phyloP scores from a whole-genome alignment of 2,329 filamentous ascomycete genomes.

The Drechslerella stenobrocha region DNA sequence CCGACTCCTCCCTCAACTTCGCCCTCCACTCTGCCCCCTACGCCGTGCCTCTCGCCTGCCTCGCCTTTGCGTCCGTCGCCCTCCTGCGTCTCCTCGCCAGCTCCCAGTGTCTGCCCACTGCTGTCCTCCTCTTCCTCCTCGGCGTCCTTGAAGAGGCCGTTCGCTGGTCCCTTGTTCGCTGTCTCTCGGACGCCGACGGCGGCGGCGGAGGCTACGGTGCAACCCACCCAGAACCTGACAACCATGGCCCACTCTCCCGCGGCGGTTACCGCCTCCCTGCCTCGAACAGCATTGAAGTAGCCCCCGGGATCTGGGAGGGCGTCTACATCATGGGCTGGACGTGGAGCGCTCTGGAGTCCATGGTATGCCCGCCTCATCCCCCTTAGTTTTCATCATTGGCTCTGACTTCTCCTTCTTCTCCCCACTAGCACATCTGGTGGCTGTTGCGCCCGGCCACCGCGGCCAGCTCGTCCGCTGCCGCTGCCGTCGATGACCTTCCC shows the following conservation, averaged over 20 bases:
- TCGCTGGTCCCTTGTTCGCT: constrained; percentile 29
- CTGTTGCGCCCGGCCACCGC: constrained; percentile 1
- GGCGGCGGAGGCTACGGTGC: constrained; percentile 41
- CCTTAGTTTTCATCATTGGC: neutral
- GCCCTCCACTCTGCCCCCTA: constrained; percentile 38
- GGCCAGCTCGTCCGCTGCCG: neutral
- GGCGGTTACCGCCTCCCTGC: constrained; percentile 4
- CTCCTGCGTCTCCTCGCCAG: constrained; percentile 14
- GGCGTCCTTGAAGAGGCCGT: constrained; percentile 32
- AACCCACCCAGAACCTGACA: constrained; percentile 25
- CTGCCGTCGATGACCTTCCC: neutral
- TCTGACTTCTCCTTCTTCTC: neutral
- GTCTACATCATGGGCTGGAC: constrained; percentile 43
- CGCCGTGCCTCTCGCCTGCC: constrained; percentile 22
- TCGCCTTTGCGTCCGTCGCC: constrained; percentile 32
- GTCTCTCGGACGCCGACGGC: constrained; percentile 21
- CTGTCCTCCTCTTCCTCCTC: constrained; percentile 22
- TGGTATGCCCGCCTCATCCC: constrained; percentile 14
- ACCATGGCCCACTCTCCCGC: constrained; percentile 1
- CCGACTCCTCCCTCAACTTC: constrained; percentile 33
- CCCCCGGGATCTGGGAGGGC: constrained; percentile 44
- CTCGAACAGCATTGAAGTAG: constrained; percentile 30
- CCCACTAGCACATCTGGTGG: constrained; percentile 34
- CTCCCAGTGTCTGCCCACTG: constrained; percentile 3
- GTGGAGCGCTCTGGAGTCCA: constrained; percentile 33